A percentile compares a stretch with the other conserved stretches of the same genome.
Evolutionary conservation across 2,329 filamentous ascomycete species (phyloP).

Genomic region (Coniochaeta pulveracea): DNA sequence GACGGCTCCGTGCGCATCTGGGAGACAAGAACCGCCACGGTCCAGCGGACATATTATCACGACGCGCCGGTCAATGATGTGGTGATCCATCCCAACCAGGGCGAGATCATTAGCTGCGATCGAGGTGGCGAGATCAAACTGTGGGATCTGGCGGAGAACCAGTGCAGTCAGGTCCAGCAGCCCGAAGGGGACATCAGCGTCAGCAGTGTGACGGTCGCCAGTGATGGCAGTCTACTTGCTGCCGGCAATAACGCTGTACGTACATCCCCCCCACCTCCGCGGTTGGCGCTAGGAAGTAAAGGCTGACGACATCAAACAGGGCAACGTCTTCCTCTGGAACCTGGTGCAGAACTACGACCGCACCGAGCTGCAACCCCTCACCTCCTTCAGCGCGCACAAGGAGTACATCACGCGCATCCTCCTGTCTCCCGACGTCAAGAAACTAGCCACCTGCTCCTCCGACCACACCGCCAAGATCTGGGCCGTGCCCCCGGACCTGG

Average conservation of each 20-base stretch:
- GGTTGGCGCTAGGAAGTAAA: too few relatives aligned
- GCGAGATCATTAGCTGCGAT: constrained; percentile 94
- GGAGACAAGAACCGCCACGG: constrained; percentile 76
- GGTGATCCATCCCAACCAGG: constrained; percentile 98
- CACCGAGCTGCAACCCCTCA: constrained; percentile 76
- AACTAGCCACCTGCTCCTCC: constrained; percentile 85
- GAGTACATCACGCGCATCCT: constrained; percentile 89
- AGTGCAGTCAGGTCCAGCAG: constrained; percentile 90
- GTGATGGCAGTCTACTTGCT: constrained; percentile 83
- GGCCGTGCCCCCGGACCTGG: constrained; percentile 25
- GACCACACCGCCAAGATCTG: constrained; percentile 95
- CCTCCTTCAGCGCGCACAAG: constrained; percentile 81
- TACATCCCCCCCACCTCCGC: constrained; percentile 1
- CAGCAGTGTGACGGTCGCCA: constrained; percentile 90
- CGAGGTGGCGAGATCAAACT: constrained; percentile 84
- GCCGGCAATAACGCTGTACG: constrained; percentile 82
- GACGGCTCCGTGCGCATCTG: constrained; percentile 96
- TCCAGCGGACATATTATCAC: constrained; percentile 91
- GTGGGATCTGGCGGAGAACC: constrained; percentile 96
- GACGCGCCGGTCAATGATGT: constrained; percentile 89
- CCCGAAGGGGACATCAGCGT: constrained; percentile 93
- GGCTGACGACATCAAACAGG: constrained; percentile 50
- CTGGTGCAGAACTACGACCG: constrained; percentile 74
- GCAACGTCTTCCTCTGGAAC: constrained; percentile 95
- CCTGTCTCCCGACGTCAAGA: constrained; percentile 85